phyloP scores from a whole-genome alignment of 1,284 basidiomycete genomes.

The Sparassis latifolia region DNA sequence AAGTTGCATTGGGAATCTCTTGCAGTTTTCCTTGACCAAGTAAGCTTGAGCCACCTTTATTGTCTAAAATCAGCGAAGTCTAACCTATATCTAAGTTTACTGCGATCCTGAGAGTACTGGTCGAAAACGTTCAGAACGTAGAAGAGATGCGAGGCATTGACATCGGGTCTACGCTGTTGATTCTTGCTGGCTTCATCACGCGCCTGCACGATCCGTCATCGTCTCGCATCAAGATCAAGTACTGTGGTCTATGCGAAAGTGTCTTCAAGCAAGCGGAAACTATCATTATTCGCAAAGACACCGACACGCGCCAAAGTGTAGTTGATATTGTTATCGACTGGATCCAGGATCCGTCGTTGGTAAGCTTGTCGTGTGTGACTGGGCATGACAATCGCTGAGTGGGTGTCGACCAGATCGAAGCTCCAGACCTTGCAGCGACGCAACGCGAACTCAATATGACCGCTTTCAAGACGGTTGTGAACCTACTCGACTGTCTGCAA shows the following conservation, averaged over 20 bases:
- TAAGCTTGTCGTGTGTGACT: slow-evolving; percentile 23
- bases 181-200: slow-evolving; percentile 62
- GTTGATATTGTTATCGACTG: slow-evolving; percentile 75
- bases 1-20: slow-evolving; percentile 45
- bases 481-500: slow-evolving; percentile 70
- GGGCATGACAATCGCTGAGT: too few relatives aligned
- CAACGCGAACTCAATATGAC: slow-evolving; percentile 68
- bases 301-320: slow-evolving; percentile 58
- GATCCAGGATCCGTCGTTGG: slow-evolving; percentile 50
- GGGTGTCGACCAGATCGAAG: too few relatives aligned
- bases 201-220: slow-evolving; percentile 50
- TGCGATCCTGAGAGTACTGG: slow-evolving; percentile 66
- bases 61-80: not conserved
- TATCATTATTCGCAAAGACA: slow-evolving; percentile 62
- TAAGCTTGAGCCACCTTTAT: slow-evolving; percentile 20
- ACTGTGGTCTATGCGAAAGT: slow-evolving; percentile 67
- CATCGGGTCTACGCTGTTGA: slow-evolving; percentile 57
- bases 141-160: slow-evolving; percentile 63
- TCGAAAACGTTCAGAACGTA: slow-evolving; percentile 62
- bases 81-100: slow-evolving; percentile 44
- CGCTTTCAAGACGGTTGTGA: slow-evolving; percentile 66
- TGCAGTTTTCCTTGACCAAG: slow-evolving; percentile 72
- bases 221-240: slow-evolving; percentile 68
- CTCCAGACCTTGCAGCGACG: slow-evolving; percentile 22
- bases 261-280: slow-evolving; percentile 59